Base-by-base conservation (phyloP, 2,329 filamentous ascomycete species). In the Diaporthe humulicola region DNA sequence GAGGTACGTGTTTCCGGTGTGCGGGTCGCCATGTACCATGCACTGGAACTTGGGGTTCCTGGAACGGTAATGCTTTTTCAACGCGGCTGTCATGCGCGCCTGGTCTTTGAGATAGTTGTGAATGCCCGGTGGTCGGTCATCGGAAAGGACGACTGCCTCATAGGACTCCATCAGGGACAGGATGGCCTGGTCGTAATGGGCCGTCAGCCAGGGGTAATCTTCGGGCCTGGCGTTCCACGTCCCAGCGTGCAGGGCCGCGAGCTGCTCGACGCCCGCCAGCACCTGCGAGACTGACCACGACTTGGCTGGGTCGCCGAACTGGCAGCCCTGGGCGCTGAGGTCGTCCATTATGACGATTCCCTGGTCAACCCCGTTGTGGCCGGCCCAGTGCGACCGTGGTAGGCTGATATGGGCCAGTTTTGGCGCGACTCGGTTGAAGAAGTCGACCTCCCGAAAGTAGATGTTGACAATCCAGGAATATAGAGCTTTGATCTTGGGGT, bases 1-100 rank as follows among this genome's bases (percentile, higher is more conserved):
- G 4, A 83, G 71, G 76, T 81, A 84, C 2, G 81, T 82, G 78
- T 84, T 84, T 42, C 81, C 82, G 25, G 78, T 79, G 74, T 84
- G 83, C 9, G 82, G 74, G 73, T 84, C 83, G 61, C 82, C 83
- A 64, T 84, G 83, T 17, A 84, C 56, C 12, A 84, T 71, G 58
- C 81, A 82, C 56, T 75, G 78, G 75, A 84, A 83, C 70, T 78
- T 79, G 36, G 82, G 81, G 75, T 83, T 83, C 50, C 80, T 78
- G 33, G 76, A 77, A 30, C 40, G 69, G 69, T 79, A 83, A 57
- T 83, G 80, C 72, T 80, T 82, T 75, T 81, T 79, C n/a, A 84
- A 67, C 10, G 77, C 81, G 0, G 77, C 78, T 2, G 77, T 80
- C 28, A 82, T 71, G 28, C 83, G 81, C 42, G 77, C 78, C 73